Evolutionary conservation across 2,329 filamentous ascomycete species (phyloP).

Genomic region (Phialemoniopsis sp.): DNA sequence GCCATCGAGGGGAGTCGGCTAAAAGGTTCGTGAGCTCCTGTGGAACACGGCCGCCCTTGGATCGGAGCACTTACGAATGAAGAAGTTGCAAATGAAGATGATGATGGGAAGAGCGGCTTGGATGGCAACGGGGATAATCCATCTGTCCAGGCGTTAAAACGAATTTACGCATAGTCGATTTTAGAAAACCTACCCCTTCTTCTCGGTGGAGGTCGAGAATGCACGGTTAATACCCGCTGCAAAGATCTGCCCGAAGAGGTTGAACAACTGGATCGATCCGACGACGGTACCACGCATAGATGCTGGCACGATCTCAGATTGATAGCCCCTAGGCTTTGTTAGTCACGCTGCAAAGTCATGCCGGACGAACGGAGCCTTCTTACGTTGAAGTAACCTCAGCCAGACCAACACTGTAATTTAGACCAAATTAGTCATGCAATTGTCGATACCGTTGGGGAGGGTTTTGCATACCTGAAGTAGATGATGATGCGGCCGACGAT

Average conservation of each 20-base stretch:
- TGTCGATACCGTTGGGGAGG: no score
- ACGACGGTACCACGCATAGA: slow-evolving; percentile 4
- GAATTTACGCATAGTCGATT: no score
- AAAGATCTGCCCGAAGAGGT: slow-evolving; percentile 5
- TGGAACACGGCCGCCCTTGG: no score
- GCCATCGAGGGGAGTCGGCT: no score
- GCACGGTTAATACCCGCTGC: slow-evolving; percentile 4
- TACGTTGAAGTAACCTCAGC: no score
- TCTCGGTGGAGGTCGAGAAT: slow-evolving; percentile 1
- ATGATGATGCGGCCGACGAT: slow-evolving; percentile 6
- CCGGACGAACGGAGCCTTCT: no score
- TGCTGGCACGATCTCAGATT: slow-evolving; percentile 4
- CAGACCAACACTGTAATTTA: no score
- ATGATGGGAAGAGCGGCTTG: slow-evolving; percentile 2
- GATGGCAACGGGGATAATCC: slow-evolving; percentile 3
- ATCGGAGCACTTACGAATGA: no score
- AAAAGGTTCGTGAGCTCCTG: no score
- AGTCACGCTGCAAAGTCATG: not conserved
- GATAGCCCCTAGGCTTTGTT: slow-evolving; percentile 1
- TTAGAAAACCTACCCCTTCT: not conserved
- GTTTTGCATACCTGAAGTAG: slow-evolving; percentile 5
- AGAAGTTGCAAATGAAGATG: no score
- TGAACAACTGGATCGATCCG: slow-evolving; percentile 5
- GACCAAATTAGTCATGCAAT: no score
- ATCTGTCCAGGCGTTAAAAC: no score